phyloP scores from a whole-genome alignment of 306 rosid genomes.

The Medicago lupulina region DNA sequence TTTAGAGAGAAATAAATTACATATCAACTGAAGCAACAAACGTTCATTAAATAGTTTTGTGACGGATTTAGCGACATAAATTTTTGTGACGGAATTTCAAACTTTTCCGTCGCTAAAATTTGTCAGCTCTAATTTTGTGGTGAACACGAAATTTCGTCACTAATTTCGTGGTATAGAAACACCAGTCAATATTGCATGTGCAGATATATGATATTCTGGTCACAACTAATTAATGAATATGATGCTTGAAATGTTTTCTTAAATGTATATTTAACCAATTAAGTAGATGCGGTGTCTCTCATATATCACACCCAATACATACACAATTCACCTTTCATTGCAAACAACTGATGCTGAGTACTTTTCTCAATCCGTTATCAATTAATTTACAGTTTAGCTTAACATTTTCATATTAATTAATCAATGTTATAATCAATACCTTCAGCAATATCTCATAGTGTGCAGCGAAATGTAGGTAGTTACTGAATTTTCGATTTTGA shows the following conservation, averaged over 20 bases:
- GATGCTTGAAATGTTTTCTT: constrained; percentile 33
- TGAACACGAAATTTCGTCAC: too few species aligned
- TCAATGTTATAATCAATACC: constrained; percentile 17
- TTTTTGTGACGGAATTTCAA: too few species aligned
- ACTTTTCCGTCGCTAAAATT: too few species aligned
- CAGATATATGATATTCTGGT: constrained; percentile 36
- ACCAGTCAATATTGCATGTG: constrained; percentile 7
- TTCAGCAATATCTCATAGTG: constrained; percentile 41
- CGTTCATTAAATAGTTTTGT: too few species aligned
- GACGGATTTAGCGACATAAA: too few species aligned
- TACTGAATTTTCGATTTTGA: constrained; percentile 33
- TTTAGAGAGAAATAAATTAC: too few species aligned
- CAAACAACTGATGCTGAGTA: constrained; percentile 38
- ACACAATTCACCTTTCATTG: constrained; percentile 45
- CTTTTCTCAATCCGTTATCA: constrained; percentile 39
- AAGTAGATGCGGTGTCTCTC: constrained; percentile 45
- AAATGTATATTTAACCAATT: constrained; percentile 34
- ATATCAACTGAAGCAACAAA: too few species aligned
- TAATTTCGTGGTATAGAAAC: too few species aligned
- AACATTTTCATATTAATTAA: constrained; percentile 37
- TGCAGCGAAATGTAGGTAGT: constrained; percentile 19
- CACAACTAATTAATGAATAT: constrained; percentile 40
- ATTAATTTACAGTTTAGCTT: constrained; percentile 43
- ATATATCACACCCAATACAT: constrained; percentile 44
- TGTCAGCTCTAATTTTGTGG: too few species aligned